Evolutionary conservation across 768 basidiomycete species (phyloP).

Genomic region (Termitomyces sp.): DNA sequence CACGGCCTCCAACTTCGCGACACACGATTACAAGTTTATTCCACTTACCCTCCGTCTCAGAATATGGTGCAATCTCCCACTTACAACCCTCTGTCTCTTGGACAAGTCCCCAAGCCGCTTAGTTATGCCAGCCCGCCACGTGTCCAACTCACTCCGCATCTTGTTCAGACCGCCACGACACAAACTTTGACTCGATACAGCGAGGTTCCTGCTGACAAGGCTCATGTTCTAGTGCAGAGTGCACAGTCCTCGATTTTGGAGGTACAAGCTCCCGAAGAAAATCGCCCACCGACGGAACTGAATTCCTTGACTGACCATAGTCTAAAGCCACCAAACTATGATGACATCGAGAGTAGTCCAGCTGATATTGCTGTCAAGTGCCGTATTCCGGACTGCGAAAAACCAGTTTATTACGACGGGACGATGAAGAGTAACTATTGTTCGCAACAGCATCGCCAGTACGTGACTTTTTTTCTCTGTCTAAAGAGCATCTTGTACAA

Average conservation of each 20-base stretch:
- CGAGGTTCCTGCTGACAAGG: not conserved
- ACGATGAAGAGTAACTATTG: conserved; percentile 56
- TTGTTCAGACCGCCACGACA: not conserved
- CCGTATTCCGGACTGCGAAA: conserved; percentile 54
- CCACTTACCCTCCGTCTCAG: not conserved
- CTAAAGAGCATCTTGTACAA: not conserved
- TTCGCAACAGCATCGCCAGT: conserved; percentile 63
- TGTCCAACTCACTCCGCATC: not conserved
- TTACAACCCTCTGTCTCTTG: not conserved
- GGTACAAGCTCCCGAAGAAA: not conserved
- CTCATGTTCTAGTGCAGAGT: not conserved
- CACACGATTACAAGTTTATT: not conserved
- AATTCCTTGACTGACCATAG: not conserved
- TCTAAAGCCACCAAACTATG: not conserved
- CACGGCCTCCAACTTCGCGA: not conserved
- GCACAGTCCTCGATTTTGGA: not conserved
- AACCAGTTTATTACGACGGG: conserved; percentile 54
- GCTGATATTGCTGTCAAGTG: conserved; percentile 23
- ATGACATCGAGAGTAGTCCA: not conserved
- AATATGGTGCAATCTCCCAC: not conserved
- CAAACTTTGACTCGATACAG: not conserved
- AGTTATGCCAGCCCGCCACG: not conserved
- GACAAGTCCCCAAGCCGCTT: not conserved
- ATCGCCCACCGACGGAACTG: not conserved
- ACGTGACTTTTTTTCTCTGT: conserved; percentile 23